Base-by-base conservation (phyloP, 192 early-diverging fungal species). In the Coemansia sp. region DNA sequence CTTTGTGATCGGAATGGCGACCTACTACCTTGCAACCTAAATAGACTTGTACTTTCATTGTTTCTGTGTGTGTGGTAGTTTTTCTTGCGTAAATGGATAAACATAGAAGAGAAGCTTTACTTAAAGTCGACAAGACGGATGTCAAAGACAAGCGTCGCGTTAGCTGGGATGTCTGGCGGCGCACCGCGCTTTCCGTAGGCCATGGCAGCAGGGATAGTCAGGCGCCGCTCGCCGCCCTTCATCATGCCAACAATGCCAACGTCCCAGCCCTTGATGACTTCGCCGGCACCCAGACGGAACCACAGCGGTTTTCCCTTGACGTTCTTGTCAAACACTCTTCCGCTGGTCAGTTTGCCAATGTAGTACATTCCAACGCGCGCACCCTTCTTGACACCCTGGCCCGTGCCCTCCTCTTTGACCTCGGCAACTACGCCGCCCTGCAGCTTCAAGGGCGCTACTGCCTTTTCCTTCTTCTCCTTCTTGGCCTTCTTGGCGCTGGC, bases 251-350 rank as follows among this genome's bases (percentile, higher is more conserved):
- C 74, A 61, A 91, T 82, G 59, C 96, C 96, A 17, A 88, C 67
- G 82, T 98, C 96, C 96, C 95, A 96, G 56, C 95, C 96, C 79
- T 93, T 91, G 81, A 98, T 98, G 61, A 98, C 96, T 78, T 98
- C 93, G 67, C 90, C 89, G 22, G 80, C 80, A 29, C 93, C 94
- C 40, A 98, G 83, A 54, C 85, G 85, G 86, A 98, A 96, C 73
- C 74, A 87, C 83, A 98, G 95, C 0, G 94, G 93, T 66, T 89
- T 86, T 59, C 95, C 95, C 66, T 86, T 88, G 48, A 87, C 92
- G 87, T 96, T 96, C 82, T 89, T 85, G 88, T 98, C 96, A 84
- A 98, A 98, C 23, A 95, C 92, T 79, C 93, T 97, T 70, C 96
- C 96, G 84, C 85, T 95, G 38, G 74, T 74, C 52, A 98, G 84